A percentile compares a stretch with the other conserved stretches of the same genome.
phyloP scores from a whole-genome alignment of 306 rosid species.

The Mimosa pudica region DNA sequence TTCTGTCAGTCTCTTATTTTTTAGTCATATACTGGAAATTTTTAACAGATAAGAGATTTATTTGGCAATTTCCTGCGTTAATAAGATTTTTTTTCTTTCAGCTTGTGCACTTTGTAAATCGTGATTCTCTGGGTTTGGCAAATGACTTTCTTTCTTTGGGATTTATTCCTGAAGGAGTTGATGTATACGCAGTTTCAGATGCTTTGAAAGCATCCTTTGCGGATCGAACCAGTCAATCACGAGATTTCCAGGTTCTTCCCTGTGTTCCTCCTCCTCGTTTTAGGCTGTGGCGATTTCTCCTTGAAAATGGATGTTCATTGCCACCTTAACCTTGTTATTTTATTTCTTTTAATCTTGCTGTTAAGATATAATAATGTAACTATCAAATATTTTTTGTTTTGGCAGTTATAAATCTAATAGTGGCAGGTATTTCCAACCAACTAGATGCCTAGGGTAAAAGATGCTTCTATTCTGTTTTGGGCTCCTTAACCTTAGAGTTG shows the following conservation, averaged over 20 bases:
- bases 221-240: constrained; percentile 56
- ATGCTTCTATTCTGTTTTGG: constrained; percentile 26
- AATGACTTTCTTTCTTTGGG: constrained; percentile 96
- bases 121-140: constrained; percentile 95
- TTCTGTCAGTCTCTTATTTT: not conserved
- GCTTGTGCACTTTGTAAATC: constrained; percentile 99
- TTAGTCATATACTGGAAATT: not conserved
- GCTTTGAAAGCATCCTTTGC: constrained; percentile 71
- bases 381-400: not conserved
- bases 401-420: not conserved
- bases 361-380: constrained; percentile 12
- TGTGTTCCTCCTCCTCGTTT: constrained; percentile 2
- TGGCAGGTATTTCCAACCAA: not conserved
- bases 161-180: constrained; percentile 88
- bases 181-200: constrained; percentile 67
- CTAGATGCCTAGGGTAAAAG: not conserved
- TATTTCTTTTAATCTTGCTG: not conserved
- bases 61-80: constrained; percentile 24
- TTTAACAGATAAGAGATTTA: constrained; percentile 18
- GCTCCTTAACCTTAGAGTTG: constrained; percentile 21
- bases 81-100: constrained; percentile 58
- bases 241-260: constrained; percentile 87
- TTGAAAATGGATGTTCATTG: not conserved
- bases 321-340: not conserved
- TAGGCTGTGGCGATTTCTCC: constrained; percentile 32